Evolutionary conservation across 768 basidiomycete species (phyloP), one percentile per base, ranked within the genome.

Genomic region (Lentinula guzmanii): DNA sequence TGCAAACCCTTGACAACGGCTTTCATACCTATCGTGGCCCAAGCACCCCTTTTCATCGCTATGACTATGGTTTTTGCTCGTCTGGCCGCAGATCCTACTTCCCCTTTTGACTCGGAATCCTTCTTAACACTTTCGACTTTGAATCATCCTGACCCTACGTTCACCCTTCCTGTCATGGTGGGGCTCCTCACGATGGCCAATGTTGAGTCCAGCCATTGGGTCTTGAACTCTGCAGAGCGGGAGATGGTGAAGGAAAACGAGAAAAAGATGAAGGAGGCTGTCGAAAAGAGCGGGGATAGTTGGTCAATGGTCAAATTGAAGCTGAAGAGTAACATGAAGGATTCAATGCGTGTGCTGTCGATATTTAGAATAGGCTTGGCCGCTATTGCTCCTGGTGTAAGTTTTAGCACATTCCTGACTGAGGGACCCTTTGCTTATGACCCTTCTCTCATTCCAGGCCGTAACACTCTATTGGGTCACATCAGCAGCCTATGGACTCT

Each of bases 131-230:
- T 93, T 41, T 82, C 88, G 5, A 85, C 87, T 3, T 75, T 93
- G 53, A 76, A 84, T 10, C 86, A 88, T 68, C 77, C 87, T 9
- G 91, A 93, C 69, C 80, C 87, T 33, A 90, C 90, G 0, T 81
- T 81, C 67, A 74, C 82, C 11, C 70, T 93, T 1, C 91, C 91
- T 2, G 84, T 93, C 55, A 73, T 82, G 2, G 76, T 92, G 21
- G 91, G 91, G 6, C 70, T 92, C 51, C 70, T 91, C 43, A 90
- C 89, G 9, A 78, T 93, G 76, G 87, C 87, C 2, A 92, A 91
- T 64, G 87, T 91, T 10, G 91, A 93, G 68, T 85, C 87, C 7
- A 82, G 85, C 39, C 82, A 82, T 43, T 91, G 89, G 90, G 81
- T 91, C 62, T 76, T 86, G 74, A 83, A 79, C 35, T 78, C 85